Evolutionary conservation across 257 asterid species (phyloP).

Genomic region (Penstemon davidsonii): DNA sequence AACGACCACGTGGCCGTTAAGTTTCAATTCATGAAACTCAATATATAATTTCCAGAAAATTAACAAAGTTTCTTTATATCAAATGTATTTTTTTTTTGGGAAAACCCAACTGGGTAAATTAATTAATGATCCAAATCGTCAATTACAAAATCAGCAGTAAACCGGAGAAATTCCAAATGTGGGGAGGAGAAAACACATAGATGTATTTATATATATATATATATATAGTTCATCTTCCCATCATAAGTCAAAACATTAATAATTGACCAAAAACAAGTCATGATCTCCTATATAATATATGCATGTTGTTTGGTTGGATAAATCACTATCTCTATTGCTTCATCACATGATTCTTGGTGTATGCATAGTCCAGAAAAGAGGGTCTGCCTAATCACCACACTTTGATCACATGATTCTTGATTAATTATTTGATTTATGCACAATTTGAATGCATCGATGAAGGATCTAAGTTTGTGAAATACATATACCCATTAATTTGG

Average conservation of each 20-base stretch:
- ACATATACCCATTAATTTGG: not conserved
- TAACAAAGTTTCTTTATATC: too few relatives aligned
- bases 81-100: too few relatives aligned
- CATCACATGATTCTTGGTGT: constrained; percentile 57
- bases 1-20: too few relatives aligned
- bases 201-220: too few relatives aligned
- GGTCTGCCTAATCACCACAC: constrained; percentile 32
- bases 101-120: too few relatives aligned
- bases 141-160: too few relatives aligned
- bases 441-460: constrained; percentile 29
- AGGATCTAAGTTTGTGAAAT: constrained; percentile 22
- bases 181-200: not conserved
- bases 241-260: not conserved
- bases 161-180: too few relatives aligned
- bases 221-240: too few relatives aligned
- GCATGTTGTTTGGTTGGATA: constrained; percentile 27
- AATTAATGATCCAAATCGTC: too few relatives aligned
- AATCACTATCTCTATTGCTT: constrained; percentile 25
- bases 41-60: too few relatives aligned
- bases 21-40: too few relatives aligned
- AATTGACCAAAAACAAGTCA: constrained; percentile 19
- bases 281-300: too few relatives aligned
- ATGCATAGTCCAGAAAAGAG: constrained; percentile 30
- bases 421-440: constrained; percentile 1
- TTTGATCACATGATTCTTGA: constrained; percentile 58